Base-by-base conservation (phyloP, 495 filamentous ascomycete genomes). In the Staphylotrichum tortipilum region DNA sequence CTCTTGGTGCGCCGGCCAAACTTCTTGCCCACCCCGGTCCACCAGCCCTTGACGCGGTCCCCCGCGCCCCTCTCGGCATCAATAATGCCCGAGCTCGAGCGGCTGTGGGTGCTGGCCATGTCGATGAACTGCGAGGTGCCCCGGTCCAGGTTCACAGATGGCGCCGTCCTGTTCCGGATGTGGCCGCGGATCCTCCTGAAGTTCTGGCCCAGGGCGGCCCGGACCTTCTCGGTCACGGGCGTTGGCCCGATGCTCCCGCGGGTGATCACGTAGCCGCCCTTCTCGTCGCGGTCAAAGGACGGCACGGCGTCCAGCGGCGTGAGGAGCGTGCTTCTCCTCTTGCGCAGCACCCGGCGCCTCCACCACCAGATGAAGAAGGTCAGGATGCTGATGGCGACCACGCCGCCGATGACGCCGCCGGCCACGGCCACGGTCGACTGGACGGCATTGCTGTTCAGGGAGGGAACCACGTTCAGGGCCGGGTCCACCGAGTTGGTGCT, bases 61-160 rank as follows among this genome's bases (percentile, higher is more conserved):
- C 64, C 74, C 19, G 50, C 44, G 34, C 55, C 59, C 17, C 48
- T 55, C 14, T 52, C 47, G 14, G 22, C 59, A 15, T 26, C 36
- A 44, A 35, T 21, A 18, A 34, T 40, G 31, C 38, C 47, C 29
- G 70, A 67, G 40, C 62, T 64, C 40, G 58, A 63, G n/a, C 66
- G 67, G 44, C 69, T 73, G 54, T 70, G 68, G 3, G 34, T 47
- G 26, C 47, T 57, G 35, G 47, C 55, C 10, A 68, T 56, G 14
- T 72, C 67, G 22, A 74, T 63, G 54, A 76, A 78, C 49, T 77
- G 75, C 3, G 74, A 77, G 49, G 68, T 75, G 11, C 74, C 72
- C 31, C 70, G 61, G 58, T 77, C 66, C 26, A 76, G 60, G 49
- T 76, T 73, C 28, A 75, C 70, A 21, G 68, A 75, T 0, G 68